Evolutionary conservation across 441 rosid genomes (phyloP).

Genomic region (Hura crepitans): DNA sequence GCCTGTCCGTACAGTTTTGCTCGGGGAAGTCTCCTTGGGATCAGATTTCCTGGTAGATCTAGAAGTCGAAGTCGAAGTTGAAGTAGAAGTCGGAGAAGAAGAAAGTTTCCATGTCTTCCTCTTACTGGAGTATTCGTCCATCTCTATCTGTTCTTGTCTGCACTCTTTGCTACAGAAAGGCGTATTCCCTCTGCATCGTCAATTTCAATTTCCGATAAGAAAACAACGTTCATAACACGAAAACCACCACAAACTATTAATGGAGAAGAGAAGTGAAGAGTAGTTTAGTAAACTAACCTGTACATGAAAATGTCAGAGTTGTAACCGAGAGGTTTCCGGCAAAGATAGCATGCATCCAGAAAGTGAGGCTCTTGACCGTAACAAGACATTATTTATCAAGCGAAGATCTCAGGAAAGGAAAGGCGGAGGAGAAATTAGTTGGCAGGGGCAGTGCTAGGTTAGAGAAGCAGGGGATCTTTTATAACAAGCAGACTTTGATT

Average conservation of each 20-base stretch:
- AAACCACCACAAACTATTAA: neutral
- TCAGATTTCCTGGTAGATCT: slow-evolving; percentile 43
- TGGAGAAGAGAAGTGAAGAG: too few species aligned
- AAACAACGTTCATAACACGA: neutral
- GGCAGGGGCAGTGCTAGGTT: neutral
- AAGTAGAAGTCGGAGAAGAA: slow-evolving; percentile 22
- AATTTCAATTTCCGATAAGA: neutral
- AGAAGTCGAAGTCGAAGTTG: slow-evolving; percentile 33
- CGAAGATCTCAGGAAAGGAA: neutral
- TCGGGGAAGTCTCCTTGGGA: slow-evolving; percentile 31
- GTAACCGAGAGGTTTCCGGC: slow-evolving; percentile 54
- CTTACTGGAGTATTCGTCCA: slow-evolving; percentile 54
- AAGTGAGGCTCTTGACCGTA: slow-evolving; percentile 54
- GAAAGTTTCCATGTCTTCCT: slow-evolving; percentile 49
- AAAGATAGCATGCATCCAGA: slow-evolving; percentile 66
- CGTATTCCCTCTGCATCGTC: slow-evolving; percentile 62
- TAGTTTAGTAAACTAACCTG: slow-evolving; percentile 39
- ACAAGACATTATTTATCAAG: slow-evolving; percentile 29
- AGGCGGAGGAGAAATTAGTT: neutral
- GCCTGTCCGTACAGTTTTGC: slow-evolving; percentile 38
- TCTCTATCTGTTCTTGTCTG: slow-evolving; percentile 79
- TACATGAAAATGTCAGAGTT: slow-evolving; percentile 87
- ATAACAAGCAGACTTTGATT: neutral
- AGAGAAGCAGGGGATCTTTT: neutral
- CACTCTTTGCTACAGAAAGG: slow-evolving; percentile 92